These are phyloP conservation scores for Venturia aucupariae DNA, from an alignment of 2,329 filamentous ascomycete genomes.

Conservation along the genomic window DNA sequence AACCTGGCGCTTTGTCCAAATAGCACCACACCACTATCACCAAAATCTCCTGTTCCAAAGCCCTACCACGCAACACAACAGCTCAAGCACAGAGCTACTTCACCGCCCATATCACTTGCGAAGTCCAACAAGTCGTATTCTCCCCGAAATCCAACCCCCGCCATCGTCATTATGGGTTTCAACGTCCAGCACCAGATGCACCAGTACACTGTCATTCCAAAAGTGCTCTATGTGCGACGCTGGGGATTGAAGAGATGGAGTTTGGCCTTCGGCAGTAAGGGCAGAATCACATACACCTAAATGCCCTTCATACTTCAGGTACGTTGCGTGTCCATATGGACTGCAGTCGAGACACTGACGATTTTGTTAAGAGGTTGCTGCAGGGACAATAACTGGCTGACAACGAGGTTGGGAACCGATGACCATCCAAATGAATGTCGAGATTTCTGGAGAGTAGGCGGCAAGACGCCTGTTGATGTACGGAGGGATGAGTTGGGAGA, in stretches of 20 bases:
- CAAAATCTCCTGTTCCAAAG: neutral
- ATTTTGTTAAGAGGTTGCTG: too few relatives aligned
- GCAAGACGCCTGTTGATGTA: too few relatives aligned
- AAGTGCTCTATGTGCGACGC: neutral
- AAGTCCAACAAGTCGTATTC: neutral
- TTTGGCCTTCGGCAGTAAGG: neutral
- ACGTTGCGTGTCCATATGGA: neutral
- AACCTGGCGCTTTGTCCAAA: too few relatives aligned
- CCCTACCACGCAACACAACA: neutral
- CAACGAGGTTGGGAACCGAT: too few relatives aligned
- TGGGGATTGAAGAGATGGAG: constrained; percentile 11
- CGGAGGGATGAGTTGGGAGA: neutral
- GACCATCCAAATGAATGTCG: too few relatives aligned
- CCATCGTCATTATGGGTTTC: constrained; percentile 7
- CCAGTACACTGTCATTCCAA: constrained; percentile 9
- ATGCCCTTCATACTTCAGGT: neutral
- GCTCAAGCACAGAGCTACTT: too few relatives aligned
- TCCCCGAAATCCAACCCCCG: neutral
- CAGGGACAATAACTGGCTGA: too few relatives aligned
- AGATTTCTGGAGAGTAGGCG: too few relatives aligned
- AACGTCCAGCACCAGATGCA: constrained; percentile 9
- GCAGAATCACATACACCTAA: neutral
- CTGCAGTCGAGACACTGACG: too few relatives aligned
- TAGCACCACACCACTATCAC: neutral
- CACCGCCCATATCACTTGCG: too few relatives aligned